Percentiles rank a stretch among this genome's conserved stretches.
phyloP scores from a whole-genome alignment of 495 filamentous ascomycete species.

The Tuber magnatum region DNA sequence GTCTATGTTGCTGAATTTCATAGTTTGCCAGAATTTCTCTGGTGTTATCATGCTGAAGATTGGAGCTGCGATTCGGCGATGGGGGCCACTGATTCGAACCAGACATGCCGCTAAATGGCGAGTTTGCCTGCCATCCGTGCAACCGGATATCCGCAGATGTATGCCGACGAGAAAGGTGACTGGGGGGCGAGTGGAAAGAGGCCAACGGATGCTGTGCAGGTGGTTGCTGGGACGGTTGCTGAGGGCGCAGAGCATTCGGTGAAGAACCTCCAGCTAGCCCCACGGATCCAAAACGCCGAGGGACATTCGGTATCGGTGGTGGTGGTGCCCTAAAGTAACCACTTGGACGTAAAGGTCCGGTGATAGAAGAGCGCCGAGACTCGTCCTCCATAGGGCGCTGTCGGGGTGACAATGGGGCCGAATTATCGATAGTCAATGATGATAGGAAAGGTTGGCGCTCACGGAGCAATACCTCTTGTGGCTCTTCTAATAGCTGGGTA shows the following conservation, averaged over 20 bases:
- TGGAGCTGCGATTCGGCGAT: constrained; percentile 53
- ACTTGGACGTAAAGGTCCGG: constrained; percentile 38
- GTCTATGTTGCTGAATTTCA: constrained; percentile 43
- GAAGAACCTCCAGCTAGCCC: constrained; percentile 64
- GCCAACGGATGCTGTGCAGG: constrained; percentile 70
- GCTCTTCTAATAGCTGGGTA: constrained; percentile 71
- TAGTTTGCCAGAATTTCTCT: constrained; percentile 43
- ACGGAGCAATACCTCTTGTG: constrained; percentile 66
- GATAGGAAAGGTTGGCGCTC: constrained; percentile 65
- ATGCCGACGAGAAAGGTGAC: constrained; percentile 73
- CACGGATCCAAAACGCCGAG: constrained; percentile 78
- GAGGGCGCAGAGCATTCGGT: constrained; percentile 63
- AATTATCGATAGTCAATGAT: constrained; percentile 59
- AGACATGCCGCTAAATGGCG: constrained; percentile 64
- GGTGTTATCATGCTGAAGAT: constrained; percentile 35
- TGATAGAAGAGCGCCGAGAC: constrained; percentile 57
- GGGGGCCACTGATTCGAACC: constrained; percentile 79
- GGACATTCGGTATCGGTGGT: constrained; percentile 67
- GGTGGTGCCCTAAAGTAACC: constrained; percentile 59
- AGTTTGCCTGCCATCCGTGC: constrained; percentile 72
- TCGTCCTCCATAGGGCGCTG: constrained; percentile 87
- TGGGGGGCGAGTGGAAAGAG: constrained; percentile 64
- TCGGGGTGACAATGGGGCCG: constrained; percentile 81
- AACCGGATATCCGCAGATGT: constrained; percentile 93
- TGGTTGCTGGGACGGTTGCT: constrained; percentile 58